A percentile compares a stretch with the other conserved stretches of the same genome.
phyloP scores from a whole-genome alignment of 306 rosid genomes.

The cucumber (Cucumis sativus) region Cucumber_9930_V3 NC_026657.2:2572501-2573000 shows the following conservation, averaged over 20 bases:
- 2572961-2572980: background rate
- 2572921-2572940: background rate
- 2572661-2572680: too few relatives aligned
- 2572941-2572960: background rate
- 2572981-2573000: background rate
- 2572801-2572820: conserved; percentile 12
- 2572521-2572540: background rate
- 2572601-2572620: too few relatives aligned
- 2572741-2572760: conserved; percentile 21
- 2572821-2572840: conserved; percentile 16
- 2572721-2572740: conserved; percentile 1
- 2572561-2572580: background rate
- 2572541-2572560: background rate
- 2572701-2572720: background rate
- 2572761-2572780: background rate
- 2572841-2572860: conserved; percentile 4
- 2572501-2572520: background rate
- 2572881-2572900: background rate
- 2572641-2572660: too few relatives aligned
- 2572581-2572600: too few relatives aligned
- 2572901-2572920: background rate
- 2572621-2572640: too few relatives aligned
- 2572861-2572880: conserved; percentile 8
- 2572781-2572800: background rate
- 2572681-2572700: too few relatives aligned